Percentiles rank a stretch among this genome's conserved stretches.
Conservation (phyloP, 371 early-diverging fungal genomes). For the Mucor irregularis region DNA sequence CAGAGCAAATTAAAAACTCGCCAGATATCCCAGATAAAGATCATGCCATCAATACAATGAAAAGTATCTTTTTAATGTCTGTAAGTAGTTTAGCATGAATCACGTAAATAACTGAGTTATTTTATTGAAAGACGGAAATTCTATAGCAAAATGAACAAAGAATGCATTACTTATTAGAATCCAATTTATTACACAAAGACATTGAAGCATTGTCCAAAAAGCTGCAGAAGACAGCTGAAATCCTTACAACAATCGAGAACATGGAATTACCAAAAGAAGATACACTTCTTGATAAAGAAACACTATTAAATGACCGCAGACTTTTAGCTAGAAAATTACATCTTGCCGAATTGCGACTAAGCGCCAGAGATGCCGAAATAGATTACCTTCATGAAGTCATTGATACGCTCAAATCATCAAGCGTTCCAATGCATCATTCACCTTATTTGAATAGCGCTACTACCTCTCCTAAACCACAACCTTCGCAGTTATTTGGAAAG, state of each 20-base stretch:
- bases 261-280: slow-evolving; percentile 29
- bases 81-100: slow-evolving; percentile 19
- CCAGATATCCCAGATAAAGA: slow-evolving; percentile 9
- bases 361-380: slow-evolving; percentile 46
- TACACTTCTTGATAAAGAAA: slow-evolving; percentile 23
- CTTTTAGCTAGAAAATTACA: slow-evolving; percentile 36
- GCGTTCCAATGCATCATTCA: neutral
- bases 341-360: slow-evolving; percentile 41
- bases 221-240: slow-evolving; percentile 24
- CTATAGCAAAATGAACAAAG: slow-evolving; percentile 33
- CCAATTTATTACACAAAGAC: slow-evolving; percentile 27
- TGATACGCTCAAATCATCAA: slow-evolving; percentile 15
- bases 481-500: neutral
- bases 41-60: slow-evolving; percentile 29
- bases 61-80: slow-evolving; percentile 30
- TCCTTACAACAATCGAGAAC: slow-evolving; percentile 33
- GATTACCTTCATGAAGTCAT: slow-evolving; percentile 38
- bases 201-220: slow-evolving; percentile 25
- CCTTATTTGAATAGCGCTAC: slow-evolving; percentile 1
- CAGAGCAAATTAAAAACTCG: slow-evolving; percentile 28
- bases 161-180: slow-evolving; percentile 23
- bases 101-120: too few species aligned
- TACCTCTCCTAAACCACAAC: slow-evolving; percentile 9
- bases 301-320: slow-evolving; percentile 30
- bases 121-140: too few species aligned